A percentile compares a stretch with the other conserved stretches of the same genome.
phyloP scores from a whole-genome alignment of 306 rosid species.

The Cicer cuneatum region DNA sequence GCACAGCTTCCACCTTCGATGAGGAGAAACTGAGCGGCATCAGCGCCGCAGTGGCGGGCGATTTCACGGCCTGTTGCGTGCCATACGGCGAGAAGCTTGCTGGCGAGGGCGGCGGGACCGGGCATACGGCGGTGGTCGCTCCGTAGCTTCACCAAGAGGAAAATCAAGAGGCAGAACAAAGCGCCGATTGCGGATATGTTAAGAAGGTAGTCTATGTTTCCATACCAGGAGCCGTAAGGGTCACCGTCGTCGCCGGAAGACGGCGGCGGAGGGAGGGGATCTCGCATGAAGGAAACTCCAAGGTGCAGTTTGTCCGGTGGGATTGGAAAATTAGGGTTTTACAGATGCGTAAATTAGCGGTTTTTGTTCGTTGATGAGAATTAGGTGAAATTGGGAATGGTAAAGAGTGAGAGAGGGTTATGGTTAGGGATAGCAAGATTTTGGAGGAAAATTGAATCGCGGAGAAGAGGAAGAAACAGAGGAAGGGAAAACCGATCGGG shows the following conservation, averaged over 20 bases:
- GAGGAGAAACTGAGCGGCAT: slow-evolving; percentile 91
- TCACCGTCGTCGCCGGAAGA: slow-evolving; percentile 53
- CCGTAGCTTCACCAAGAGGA: slow-evolving; percentile 89
- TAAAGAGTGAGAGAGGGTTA: slow-evolving; percentile 28
- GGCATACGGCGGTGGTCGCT: slow-evolving; percentile 96
- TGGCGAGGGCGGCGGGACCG: slow-evolving; percentile 71
- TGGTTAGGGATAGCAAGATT: slow-evolving; percentile 41
- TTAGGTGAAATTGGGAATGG: not conserved
- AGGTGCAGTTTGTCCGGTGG: slow-evolving; percentile 18
- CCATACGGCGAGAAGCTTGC: slow-evolving; percentile 96
- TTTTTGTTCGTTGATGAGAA: slow-evolving; percentile 20
- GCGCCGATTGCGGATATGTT: slow-evolving; percentile 93
- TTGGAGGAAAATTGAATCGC: slow-evolving; percentile 6
- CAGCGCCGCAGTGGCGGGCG: slow-evolving; percentile 92
- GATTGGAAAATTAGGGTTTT: slow-evolving; percentile 49
- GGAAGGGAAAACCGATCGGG: not conserved
- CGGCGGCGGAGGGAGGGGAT: slow-evolving; percentile 63
- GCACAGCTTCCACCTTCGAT: slow-evolving; percentile 94
- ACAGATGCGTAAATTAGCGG: slow-evolving; percentile 27
- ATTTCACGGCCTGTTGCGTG: slow-evolving; percentile 85
- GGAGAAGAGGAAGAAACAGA: not conserved
- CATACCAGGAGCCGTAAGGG: slow-evolving; percentile 65
- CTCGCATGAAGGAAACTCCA: slow-evolving; percentile 43
- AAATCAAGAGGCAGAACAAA: slow-evolving; percentile 70
- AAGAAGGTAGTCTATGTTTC: slow-evolving; percentile 86